Percentiles rank a stretch among this genome's conserved stretches.
Conservation (phyloP, 805 yeast species). For the Millerago galiae region DNA sequence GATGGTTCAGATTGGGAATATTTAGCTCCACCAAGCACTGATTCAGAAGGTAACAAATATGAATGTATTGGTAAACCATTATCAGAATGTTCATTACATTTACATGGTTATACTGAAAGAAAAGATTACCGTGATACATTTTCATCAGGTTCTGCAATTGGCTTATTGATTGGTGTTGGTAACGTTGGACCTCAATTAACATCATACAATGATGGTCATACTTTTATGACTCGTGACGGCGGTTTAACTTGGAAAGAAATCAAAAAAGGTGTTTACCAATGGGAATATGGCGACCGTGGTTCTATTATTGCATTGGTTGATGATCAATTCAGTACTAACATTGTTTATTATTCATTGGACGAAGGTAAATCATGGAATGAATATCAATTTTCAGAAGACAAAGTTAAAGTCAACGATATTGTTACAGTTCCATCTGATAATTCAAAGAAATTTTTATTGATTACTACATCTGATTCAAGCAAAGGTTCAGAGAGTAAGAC, state of each 20-base stretch:
- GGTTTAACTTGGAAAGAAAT: conserved; percentile 86
- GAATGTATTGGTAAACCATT: conserved; percentile 45
- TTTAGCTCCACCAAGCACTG: conserved; percentile 60
- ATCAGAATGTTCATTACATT: conserved; percentile 67
- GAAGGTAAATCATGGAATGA: conserved; percentile 75
- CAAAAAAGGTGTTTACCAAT: conserved; percentile 65
- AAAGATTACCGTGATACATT: conserved; percentile 76
- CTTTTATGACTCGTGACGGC: conserved; percentile 80
- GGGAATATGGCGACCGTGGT: conserved; percentile 98
- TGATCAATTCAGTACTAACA: conserved; percentile 49
- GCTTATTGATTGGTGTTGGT: conserved; percentile 81
- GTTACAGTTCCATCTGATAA: conserved; percentile 90
- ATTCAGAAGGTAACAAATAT: conserved; percentile 53
- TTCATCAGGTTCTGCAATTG: conserved; percentile 85
- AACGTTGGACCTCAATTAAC: conserved; percentile 68
- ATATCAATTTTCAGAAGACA: conserved; percentile 51
- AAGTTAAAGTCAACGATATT: conserved; percentile 58
- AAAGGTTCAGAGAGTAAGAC: conserved; percentile 41
- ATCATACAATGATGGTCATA: conserved; percentile 47
- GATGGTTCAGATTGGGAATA: conserved; percentile 88
- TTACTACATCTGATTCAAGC: conserved; percentile 41
- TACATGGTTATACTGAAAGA: conserved; percentile 90
- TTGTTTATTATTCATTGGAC: conserved; percentile 61
- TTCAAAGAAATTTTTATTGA: conserved; percentile 64
- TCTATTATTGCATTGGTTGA: conserved; percentile 71